Evolutionary conservation across 306 rosid genomes (phyloP), one percentile per base, ranked within the genome.

Genomic region (Cicer chorassanicum): DNA sequence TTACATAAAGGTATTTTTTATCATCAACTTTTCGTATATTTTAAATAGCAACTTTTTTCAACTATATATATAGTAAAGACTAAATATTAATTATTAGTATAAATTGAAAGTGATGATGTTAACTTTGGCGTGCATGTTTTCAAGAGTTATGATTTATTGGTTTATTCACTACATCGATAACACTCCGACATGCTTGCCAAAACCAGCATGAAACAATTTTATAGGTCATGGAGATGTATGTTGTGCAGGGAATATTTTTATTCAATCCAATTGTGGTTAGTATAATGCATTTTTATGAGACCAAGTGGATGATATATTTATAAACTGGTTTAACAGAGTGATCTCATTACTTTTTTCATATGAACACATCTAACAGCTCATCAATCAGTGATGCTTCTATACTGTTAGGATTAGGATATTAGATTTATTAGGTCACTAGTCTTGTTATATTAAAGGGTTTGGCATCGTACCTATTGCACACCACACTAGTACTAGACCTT

Each of bases 101-200:
- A 3, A 29, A 29, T n/a, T n/a, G n/a, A n/a, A n/a, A n/a, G 5
- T 71, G 54, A 38, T 69, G 21, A 53, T 39, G 29, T 65, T 72
- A 43, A 54, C 66, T 51, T 40, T 65, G 34, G 29, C 43, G 74
- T 74, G 55, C 66, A 77, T 66, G 79, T 65, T 70, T 74, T 70
- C 21, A 42, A 16, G 24, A 59, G 11, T 46, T 56, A 38, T 40
- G 62, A 9, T 29, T 42, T 67, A 38, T 56, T 77, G 36, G 11
- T 81, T 14, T 21, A 51, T 75, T 64, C 41, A 65, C 63, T 39
- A n/a, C 57, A 48, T 68, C 29, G 75, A 65, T 19, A 65, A 29
- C 59, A 48, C 48, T 83, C 34, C 51, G 44, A 49, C 74, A 29
- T 38, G 39, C 54, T 41, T 16, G 29, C 62, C 64, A 55, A 53